Evolutionary conservation across 352 stramenopile species (phyloP), one percentile per base, ranked within the genome.

Genomic region (Pythium rishiriense): DNA sequence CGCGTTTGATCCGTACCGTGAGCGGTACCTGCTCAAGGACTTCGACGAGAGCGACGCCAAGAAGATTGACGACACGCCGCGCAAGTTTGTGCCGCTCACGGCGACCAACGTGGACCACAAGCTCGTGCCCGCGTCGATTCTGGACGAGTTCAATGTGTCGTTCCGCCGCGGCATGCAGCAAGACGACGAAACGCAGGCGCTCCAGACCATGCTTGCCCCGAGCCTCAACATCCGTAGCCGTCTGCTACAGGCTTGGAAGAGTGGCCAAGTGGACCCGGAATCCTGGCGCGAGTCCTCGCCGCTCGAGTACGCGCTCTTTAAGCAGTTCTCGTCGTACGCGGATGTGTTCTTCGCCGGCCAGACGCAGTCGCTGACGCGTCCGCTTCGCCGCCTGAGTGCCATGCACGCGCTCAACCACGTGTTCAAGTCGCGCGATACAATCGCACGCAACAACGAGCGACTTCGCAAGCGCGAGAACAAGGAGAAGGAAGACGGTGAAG

Each of bases 381-480:
- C 58, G 21, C 58, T 93, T 55, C 85, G 85, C 9, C 78, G 74
- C 14, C 29, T 91, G 56, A 81, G 72, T 21, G 82, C 80, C 0
- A 91, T 93, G 85, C 85, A 93, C 62, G 74, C 87, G 47, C 58
- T 91, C 26, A 93, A 93, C 64, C 85, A 93, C 66, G 69, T 93
- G 2, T 29, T 91, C n/a, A 91, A 91, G 58, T 72, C 79, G 10
- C 76, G 85, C 12, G 85, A 93, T 42, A 93, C 81, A 0, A 70
- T 91, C 9, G 68, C 69, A 14, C 69, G 85, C 19, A 90, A 92
- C 70, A 91, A 89, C 47, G 85, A 91, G 52, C 82, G 83, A 1
- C 69, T 93, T 10, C 73, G 78, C 24, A 83, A 78, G 56, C 78
- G 70, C 15, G 66, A 81, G 14, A 62, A 69, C 21, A 55, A 53